These are phyloP conservation scores for Aspergillus haitiensis DNA, from an alignment of 495 filamentous ascomycete genomes.

Conservation along the genomic window DNA sequence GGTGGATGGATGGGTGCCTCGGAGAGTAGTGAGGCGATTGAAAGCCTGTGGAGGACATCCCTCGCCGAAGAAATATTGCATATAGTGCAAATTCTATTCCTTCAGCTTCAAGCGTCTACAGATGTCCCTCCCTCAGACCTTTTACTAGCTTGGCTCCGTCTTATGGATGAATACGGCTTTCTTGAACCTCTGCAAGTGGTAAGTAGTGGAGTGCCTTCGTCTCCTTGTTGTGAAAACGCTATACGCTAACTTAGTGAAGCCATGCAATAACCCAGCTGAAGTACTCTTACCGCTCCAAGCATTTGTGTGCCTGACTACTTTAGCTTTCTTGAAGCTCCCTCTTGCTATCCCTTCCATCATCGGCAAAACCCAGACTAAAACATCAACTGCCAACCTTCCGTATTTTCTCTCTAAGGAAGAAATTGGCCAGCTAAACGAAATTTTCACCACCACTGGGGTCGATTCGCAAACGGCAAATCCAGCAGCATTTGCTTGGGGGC, in stretches of 20 bases:
- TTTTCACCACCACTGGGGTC: conserved; percentile 54
- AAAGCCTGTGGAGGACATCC: conserved; percentile 61
- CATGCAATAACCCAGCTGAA: conserved; percentile 45
- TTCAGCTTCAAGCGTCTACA: conserved; percentile 58
- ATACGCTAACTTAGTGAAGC: conserved; percentile 31
- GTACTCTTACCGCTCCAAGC: conserved; percentile 63
- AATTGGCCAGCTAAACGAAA: conserved; percentile 63
- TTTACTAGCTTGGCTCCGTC: conserved; percentile 69
- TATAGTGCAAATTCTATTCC: conserved; percentile 70
- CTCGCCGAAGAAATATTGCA: conserved; percentile 68
- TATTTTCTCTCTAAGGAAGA: conserved; percentile 65
- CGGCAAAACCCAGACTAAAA: conserved; percentile 19
- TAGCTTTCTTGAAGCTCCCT: conserved; percentile 71
- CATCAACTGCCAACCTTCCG: conserved; percentile 39
- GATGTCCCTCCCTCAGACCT: conserved; percentile 57
- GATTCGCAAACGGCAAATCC: conserved; percentile 58
- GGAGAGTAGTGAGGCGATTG: conserved; percentile 51
- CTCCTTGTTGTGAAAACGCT: neutral
- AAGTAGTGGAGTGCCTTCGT: conserved; percentile 27
- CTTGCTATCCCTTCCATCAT: conserved; percentile 36
- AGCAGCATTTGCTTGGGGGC: conserved; percentile 72
- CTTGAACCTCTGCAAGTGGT: conserved; percentile 60
- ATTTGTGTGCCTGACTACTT: conserved; percentile 68
- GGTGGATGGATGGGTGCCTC: conserved; percentile 54
- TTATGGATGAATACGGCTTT: conserved; percentile 66